A percentile compares a stretch with the other conserved stretches of the same genome.
phyloP scores from a whole-genome alignment of 768 basidiomycete species.

The Lentinula lateritia region DNA sequence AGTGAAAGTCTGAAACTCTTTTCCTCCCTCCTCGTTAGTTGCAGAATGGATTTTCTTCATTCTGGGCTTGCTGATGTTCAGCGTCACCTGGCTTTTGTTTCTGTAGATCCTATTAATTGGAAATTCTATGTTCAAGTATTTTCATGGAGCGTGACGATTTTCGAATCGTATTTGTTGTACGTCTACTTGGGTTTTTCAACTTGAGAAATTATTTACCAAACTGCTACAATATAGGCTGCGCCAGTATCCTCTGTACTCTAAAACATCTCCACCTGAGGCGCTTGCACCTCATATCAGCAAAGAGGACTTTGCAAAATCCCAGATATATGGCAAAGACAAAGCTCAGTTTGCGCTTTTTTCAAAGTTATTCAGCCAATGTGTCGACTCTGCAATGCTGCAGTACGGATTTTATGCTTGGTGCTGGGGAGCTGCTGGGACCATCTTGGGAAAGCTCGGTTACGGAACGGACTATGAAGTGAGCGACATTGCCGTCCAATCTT shows the following conservation, averaged over 20 bases:
- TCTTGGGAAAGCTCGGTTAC: slow-evolving; percentile 54
- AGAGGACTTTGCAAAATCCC: slow-evolving; percentile 82
- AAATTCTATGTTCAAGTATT: slow-evolving; percentile 73
- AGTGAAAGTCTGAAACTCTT: background rate
- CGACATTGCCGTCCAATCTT: background rate
- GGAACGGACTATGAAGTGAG: slow-evolving; percentile 69
- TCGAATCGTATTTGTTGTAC: slow-evolving; percentile 84
- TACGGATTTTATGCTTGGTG: slow-evolving; percentile 79
- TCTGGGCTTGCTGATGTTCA: slow-evolving; percentile 52
- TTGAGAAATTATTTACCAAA: background rate
- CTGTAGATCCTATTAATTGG: slow-evolving; percentile 73
- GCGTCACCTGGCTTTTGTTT: slow-evolving; percentile 62
- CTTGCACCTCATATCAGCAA: slow-evolving; percentile 63
- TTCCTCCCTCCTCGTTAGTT: background rate
- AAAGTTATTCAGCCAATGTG: slow-evolving; percentile 64
- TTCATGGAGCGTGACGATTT: slow-evolving; percentile 74
- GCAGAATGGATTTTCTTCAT: slow-evolving; percentile 58
- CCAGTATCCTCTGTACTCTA: slow-evolving; percentile 83
- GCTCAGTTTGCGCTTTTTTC: slow-evolving; percentile 75
- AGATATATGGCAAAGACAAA: slow-evolving; percentile 88
- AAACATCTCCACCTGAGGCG: slow-evolving; percentile 62
- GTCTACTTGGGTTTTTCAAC: slow-evolving; percentile 22
- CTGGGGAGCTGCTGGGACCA: slow-evolving; percentile 60
- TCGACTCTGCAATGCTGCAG: slow-evolving; percentile 68
- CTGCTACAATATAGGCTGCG: slow-evolving; percentile 40